phyloP scores from a whole-genome alignment of 129 eudicot species.

The Tanacetum coccineum region DNA sequence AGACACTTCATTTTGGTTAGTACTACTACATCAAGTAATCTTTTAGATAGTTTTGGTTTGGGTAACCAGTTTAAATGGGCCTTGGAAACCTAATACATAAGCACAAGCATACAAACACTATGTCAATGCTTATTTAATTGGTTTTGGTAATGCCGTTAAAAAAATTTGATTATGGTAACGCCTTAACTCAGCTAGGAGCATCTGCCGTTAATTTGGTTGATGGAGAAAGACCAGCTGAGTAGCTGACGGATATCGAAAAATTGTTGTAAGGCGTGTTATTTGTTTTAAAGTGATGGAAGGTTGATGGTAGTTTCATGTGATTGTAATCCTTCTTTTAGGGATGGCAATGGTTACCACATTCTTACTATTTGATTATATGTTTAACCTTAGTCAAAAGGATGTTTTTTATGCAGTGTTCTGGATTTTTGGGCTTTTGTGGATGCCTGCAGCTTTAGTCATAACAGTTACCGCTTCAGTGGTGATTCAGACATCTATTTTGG shows the following conservation, averaged over 20 bases:
- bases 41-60: too few relatives aligned
- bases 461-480: too few relatives aligned
- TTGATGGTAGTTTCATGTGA: slow-evolving; percentile 10
- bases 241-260: slow-evolving; percentile 89
- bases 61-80: too few relatives aligned
- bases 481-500: too few relatives aligned
- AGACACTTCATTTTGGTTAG: too few relatives aligned
- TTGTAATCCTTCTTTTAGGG: not conserved
- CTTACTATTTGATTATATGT: not conserved
- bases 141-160: too few relatives aligned
- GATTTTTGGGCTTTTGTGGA: too few relatives aligned
- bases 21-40: too few relatives aligned
- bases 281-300: not conserved
- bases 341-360: too few relatives aligned
- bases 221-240: slow-evolving; percentile 94
- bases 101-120: too few relatives aligned
- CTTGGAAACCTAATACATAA: not conserved
- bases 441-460: too few relatives aligned
- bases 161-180: too few relatives aligned
- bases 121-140: not conserved
- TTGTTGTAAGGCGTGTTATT: slow-evolving; percentile 73
- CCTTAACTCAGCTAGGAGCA: slow-evolving; percentile 70
- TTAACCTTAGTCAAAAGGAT: not conserved
- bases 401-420: slow-evolving; percentile 65
- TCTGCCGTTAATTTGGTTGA: slow-evolving; percentile 87